Conservation (phyloP, 2,329 filamentous ascomycete species). For the Magnaporthiopsis rhizophila region DNA sequence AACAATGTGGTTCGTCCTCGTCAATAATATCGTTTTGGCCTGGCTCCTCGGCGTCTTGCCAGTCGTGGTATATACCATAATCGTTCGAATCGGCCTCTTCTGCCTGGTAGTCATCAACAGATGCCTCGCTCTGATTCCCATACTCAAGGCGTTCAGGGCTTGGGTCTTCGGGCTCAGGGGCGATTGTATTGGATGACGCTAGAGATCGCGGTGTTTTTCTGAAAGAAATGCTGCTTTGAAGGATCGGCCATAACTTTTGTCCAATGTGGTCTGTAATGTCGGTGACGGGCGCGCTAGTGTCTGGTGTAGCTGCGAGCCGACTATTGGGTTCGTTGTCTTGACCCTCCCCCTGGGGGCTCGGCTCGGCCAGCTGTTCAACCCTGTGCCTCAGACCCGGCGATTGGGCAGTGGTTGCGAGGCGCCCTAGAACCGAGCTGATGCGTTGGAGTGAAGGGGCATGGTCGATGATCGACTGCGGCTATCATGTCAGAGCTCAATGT, state of each 20-base stretch:
- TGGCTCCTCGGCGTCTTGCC: not conserved
- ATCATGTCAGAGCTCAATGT: not conserved
- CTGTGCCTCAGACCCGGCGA: conserved; percentile 12
- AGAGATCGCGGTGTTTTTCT: not conserved
- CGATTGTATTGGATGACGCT: not conserved
- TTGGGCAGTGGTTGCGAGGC: conserved; percentile 10
- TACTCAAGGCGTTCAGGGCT: not conserved
- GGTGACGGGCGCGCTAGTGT: not conserved
- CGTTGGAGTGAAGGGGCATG: conserved; percentile 3
- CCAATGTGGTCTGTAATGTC: not conserved
- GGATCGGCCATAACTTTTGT: conserved; percentile 2
- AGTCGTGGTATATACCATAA: not conserved
- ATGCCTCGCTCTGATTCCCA: not conserved
- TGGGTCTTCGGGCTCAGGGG: not conserved
- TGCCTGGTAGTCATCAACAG: too few relatives aligned
- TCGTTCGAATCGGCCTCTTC: not conserved
- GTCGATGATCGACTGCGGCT: not conserved
- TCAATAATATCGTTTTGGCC: not conserved
- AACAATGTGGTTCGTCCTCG: not conserved
- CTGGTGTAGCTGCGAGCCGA: not conserved
- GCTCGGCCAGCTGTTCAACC: not conserved
- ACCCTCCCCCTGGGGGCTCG: not conserved
- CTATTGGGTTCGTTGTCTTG: not conserved
- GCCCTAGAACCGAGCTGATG: conserved; percentile 10
- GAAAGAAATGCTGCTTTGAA: conserved; percentile 1